Conservation (phyloP, 2,329 filamentous ascomycete genomes). For the Xylariomycetidae sp. region DNA sequence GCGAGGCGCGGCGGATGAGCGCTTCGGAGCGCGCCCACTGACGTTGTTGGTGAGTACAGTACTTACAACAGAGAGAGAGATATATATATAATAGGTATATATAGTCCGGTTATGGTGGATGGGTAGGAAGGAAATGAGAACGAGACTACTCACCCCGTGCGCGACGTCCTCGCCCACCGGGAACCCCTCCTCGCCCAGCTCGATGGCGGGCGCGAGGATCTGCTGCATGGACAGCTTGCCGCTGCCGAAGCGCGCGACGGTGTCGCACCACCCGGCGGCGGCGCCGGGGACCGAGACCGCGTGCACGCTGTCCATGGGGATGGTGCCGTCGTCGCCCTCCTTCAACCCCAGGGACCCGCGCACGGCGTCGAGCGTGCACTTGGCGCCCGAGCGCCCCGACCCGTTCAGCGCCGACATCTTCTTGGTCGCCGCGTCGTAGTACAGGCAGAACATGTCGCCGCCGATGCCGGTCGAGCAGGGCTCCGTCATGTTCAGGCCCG, state of each 20-base stretch:
- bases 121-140: too few relatives aligned
- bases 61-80: too few relatives aligned
- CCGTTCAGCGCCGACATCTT: slow-evolving; percentile 86
- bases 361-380: slow-evolving; percentile 63
- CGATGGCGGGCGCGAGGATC: slow-evolving; percentile 76
- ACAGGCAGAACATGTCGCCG: slow-evolving; percentile 95
- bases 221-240: slow-evolving; percentile 72
- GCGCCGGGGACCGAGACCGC: slow-evolving; percentile 85
- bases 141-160: slow-evolving; percentile 55
- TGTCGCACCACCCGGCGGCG: slow-evolving; percentile 88
- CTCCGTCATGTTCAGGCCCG: slow-evolving; percentile 88
- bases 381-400: slow-evolving; percentile 73
- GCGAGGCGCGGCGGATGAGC: slow-evolving; percentile 64
- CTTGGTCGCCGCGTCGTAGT: slow-evolving; percentile 76
- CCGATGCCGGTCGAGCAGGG: slow-evolving; percentile 91
- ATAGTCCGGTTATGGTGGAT: too few relatives aligned
- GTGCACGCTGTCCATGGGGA: slow-evolving; percentile 72
- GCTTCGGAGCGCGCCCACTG: slow-evolving; percentile 69
- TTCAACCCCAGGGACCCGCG: slow-evolving; percentile 63
- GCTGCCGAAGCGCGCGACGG: slow-evolving; percentile 82
- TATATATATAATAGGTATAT: too few relatives aligned
- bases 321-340: slow-evolving; percentile 46
- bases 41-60: too few relatives aligned
- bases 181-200: slow-evolving; percentile 81
- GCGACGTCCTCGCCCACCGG: slow-evolving; percentile 78